Percentiles rank a stretch among this genome's conserved stretches.
Evolutionary conservation across 2,329 filamentous ascomycete genomes (phyloP).

Genomic region (Cadophora gregata): DNA sequence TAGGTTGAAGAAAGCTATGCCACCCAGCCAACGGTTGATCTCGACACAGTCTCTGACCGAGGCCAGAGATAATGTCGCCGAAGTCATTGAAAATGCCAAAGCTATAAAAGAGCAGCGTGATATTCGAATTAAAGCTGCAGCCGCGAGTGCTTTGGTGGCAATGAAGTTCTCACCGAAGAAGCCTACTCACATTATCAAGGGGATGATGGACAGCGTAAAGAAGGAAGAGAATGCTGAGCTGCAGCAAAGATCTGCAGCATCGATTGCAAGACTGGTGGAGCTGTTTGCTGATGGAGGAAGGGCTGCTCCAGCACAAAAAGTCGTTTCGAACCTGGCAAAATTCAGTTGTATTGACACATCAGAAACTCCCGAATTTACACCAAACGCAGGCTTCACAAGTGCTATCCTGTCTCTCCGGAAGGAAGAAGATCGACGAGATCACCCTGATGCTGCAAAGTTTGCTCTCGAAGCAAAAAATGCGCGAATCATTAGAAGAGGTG

Average conservation of each 20-base stretch:
- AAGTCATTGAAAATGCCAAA: slow-evolving; percentile 81
- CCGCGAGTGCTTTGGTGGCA: slow-evolving; percentile 87
- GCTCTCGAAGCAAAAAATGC: slow-evolving; percentile 89
- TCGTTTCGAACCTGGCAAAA: slow-evolving; percentile 93
- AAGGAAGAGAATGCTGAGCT: slow-evolving; percentile 89
- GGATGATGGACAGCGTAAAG: slow-evolving; percentile 98
- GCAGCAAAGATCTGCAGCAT: slow-evolving; percentile 83
- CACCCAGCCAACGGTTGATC: slow-evolving; percentile 85
- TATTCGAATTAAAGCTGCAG: slow-evolving; percentile 82
- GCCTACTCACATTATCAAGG: slow-evolving; percentile 89
- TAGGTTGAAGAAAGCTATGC: slow-evolving; percentile 84
- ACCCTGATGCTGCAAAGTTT: slow-evolving; percentile 88
- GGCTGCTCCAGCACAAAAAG: slow-evolving; percentile 88
- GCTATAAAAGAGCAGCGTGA: slow-evolving; percentile 82
- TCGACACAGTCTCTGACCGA: slow-evolving; percentile 80
- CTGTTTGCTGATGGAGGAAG: slow-evolving; percentile 82
- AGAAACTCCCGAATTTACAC: slow-evolving; percentile 92
- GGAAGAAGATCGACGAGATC: slow-evolving; percentile 93
- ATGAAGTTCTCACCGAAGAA: slow-evolving; percentile 90
- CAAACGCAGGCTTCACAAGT: slow-evolving; percentile 78
- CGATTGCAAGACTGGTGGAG: slow-evolving; percentile 84
- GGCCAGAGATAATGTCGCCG: slow-evolving; percentile 71
- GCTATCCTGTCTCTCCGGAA: slow-evolving; percentile 93
- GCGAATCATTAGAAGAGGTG: slow-evolving; percentile 87
- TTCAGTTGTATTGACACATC: slow-evolving; percentile 98